Evolutionary conservation across 2,329 filamentous ascomycete species (phyloP).

Genomic region (Neofusicoccum sp.): DNA sequence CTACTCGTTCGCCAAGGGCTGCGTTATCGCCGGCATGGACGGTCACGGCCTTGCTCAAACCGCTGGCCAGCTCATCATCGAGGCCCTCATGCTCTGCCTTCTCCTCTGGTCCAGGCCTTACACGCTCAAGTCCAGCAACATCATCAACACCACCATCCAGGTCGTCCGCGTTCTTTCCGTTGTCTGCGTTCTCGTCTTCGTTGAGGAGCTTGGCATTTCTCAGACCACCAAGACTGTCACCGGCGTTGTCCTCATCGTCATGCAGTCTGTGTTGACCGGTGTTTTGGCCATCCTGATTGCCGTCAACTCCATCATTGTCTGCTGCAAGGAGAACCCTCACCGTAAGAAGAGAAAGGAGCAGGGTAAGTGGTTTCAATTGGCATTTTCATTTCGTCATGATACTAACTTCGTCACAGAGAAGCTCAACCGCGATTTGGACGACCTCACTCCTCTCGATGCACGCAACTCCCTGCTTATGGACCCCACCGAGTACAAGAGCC

Average conservation of each 20-base stretch:
- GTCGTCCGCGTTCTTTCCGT: constrained; percentile 86
- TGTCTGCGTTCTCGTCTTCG: constrained; percentile 85
- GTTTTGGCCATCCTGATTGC: constrained; percentile 81
- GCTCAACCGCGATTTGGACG: constrained; percentile 71
- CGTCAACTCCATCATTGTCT: constrained; percentile 82
- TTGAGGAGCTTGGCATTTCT: constrained; percentile 84
- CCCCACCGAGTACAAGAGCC: constrained; percentile 48
- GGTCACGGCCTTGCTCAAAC: constrained; percentile 83
- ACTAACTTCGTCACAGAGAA: constrained; percentile 61
- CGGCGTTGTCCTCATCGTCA: constrained; percentile 87
- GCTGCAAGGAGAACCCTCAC: constrained; percentile 86
- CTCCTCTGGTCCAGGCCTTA: constrained; percentile 85
- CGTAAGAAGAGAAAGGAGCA: constrained; percentile 83
- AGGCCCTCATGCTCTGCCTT: constrained; percentile 73
- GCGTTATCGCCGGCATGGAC: constrained; percentile 78
- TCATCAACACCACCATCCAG: constrained; percentile 92
- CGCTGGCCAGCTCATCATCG: constrained; percentile 75
- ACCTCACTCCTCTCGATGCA: constrained; percentile 80
- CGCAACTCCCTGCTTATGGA: constrained; percentile 82
- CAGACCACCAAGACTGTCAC: constrained; percentile 93
- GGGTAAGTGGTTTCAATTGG: constrained; percentile 58
- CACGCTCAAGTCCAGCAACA: constrained; percentile 80
- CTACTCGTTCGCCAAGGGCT: constrained; percentile 89
- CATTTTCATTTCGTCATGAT: neutral
- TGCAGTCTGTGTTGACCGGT: constrained; percentile 82